Percentiles rank a stretch among this genome's conserved stretches.
Evolutionary conservation across 1,284 basidiomycete genomes (phyloP).

Genomic region (Rhodotorula glutinis): DNA sequence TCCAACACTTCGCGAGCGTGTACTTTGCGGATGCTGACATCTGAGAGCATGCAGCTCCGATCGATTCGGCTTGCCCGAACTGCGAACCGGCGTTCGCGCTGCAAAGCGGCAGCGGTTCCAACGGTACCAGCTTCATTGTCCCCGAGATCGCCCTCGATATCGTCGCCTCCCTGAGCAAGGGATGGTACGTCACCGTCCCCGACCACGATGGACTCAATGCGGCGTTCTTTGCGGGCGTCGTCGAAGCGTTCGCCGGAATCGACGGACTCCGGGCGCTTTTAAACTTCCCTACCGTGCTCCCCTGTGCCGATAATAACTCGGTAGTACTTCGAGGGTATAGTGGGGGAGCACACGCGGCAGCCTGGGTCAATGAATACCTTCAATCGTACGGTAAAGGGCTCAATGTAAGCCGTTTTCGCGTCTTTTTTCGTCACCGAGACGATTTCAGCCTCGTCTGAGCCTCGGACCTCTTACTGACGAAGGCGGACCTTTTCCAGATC

Average conservation of each 20-base stretch:
- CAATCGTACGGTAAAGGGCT: background rate
- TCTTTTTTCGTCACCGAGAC: no score
- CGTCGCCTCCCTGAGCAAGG: background rate
- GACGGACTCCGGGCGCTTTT: constrained; percentile 7
- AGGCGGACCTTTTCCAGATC: background rate
- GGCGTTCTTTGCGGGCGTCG: constrained; percentile 8
- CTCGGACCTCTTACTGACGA: no score
- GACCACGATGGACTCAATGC: constrained; percentile 13
- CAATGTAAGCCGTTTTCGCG: background rate
- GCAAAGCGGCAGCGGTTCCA: constrained; percentile 1
- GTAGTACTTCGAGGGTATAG: constrained; percentile 8
- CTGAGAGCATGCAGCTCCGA: background rate
- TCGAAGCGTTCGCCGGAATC: constrained; percentile 6
- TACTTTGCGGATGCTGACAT: background rate
- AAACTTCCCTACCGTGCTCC: constrained; percentile 1
- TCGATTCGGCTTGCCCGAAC: constrained; percentile 8
- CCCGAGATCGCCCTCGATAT: constrained; percentile 2
- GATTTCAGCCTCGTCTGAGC: no score
- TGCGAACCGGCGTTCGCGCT: constrained; percentile 2
- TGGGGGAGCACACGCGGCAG: constrained; percentile 8
- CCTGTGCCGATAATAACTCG: background rate
- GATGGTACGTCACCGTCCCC: constrained; percentile 11
- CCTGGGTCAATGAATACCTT: background rate
- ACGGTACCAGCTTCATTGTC: constrained; percentile 1
- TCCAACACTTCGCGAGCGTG: no score